Evolutionary conservation across 148 eudicot genomes (phyloP).

Genomic region (Amaranthus palmeri): DNA sequence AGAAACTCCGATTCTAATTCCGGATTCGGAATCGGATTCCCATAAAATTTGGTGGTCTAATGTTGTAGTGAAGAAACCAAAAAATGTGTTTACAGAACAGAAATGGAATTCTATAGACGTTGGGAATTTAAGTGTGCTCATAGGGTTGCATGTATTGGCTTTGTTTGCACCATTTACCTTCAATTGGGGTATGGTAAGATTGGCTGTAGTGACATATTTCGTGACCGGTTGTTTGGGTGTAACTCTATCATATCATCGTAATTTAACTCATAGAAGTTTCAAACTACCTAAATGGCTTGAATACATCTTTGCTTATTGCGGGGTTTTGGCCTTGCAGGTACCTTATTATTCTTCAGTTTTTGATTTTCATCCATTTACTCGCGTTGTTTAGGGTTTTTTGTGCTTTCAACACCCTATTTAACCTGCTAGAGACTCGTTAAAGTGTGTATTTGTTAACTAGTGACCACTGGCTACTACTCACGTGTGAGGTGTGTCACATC

Average conservation of each 20-base stretch:
- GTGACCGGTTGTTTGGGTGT: constrained; percentile 70
- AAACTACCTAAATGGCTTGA: too few species aligned
- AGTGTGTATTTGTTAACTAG: too few species aligned
- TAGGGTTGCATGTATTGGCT: constrained; percentile 45
- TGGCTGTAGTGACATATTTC: constrained; percentile 43
- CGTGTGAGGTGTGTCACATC: too few species aligned
- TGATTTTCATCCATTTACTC: too few species aligned
- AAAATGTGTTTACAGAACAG: neutral
- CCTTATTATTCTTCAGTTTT: too few species aligned
- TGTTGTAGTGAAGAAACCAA: constrained; percentile 1
- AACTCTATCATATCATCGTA: constrained; percentile 50
- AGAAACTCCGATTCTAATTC: too few species aligned
- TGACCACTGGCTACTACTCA: too few species aligned
- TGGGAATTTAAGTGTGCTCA: constrained; percentile 30
- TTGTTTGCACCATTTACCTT: constrained; percentile 53
- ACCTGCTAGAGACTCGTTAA: too few species aligned
- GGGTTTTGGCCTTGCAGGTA: too few species aligned
- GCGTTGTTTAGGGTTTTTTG: too few species aligned
- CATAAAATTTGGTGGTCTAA: constrained; percentile 1
- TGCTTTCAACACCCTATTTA: too few species aligned
- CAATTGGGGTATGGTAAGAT: constrained; percentile 57
- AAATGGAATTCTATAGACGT: constrained; percentile 51
- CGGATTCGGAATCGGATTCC: neutral
- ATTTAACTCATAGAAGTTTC: constrained; percentile 8
- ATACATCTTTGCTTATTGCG: too few species aligned